Base-by-base conservation (phyloP, 495 filamentous ascomycete genomes). In the Penicillium ochrochloron region DNA sequence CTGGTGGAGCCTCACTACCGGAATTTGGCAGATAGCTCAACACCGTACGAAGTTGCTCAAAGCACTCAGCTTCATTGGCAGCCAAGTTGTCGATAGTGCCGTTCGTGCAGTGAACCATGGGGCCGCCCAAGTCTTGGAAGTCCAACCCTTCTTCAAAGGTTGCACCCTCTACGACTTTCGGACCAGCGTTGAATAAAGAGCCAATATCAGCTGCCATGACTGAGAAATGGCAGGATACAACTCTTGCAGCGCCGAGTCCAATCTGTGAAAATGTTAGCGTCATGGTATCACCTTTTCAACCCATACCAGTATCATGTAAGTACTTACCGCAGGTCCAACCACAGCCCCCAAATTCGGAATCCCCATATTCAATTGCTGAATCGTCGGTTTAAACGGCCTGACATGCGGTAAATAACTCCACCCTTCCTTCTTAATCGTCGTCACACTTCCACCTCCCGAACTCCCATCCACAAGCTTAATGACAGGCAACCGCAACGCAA, bases 61-160 rank as follows among this genome's bases (percentile, higher is more conserved):
- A 88, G 63, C 84, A 86, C 29, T 82, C 85, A 12, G 77, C 76
- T 70, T 89, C 87, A 63, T 87, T 82, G 7, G 79, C 78, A 0
- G 87, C 86, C 6, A 87, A 72, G 61, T 89, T 88, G 63, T 89
- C 87, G 60, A 89, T 87, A 1, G 86, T 89, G 0, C 87, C 87
- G 59, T 89, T 88, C 7, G 82, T 85, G 68, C 86, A 88, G 63
- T 89, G 87, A 64, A 89, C 81, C 66, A 73, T 67, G 15, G 83
- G 82, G 0, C 85, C 85, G n/a, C 84, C 85, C 0, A 88, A 72
- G 50, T 84, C 80, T 44, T 80, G 80, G 59, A 86, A 84, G 23
- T 77, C 80, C 1, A 89, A 76, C 1, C 78, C 84, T 75, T 88
- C 84, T 71, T 88, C 85, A 64, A 86, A 85, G 0, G 85, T 88